A percentile compares a stretch with the other conserved stretches of the same genome.
These are phyloP conservation scores for Gonium pectorale DNA, from an alignment of 139 green algal genomes.

Conservation along the genomic window DNA sequence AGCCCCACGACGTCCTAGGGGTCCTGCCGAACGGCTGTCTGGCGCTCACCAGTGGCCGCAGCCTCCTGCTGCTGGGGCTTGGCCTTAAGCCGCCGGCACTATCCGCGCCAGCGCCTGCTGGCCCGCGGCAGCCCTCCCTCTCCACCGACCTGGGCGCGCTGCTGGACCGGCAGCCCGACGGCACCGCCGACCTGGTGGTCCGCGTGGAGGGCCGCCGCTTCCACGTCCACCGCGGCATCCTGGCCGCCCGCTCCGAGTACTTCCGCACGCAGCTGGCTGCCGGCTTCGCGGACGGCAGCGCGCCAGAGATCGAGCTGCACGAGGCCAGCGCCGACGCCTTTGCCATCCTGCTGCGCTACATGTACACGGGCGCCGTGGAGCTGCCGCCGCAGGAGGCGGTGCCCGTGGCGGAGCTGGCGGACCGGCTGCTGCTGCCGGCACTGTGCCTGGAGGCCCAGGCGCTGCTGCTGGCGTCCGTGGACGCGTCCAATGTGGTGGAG, in stretches of 20 bases:
- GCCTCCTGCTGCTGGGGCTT: background rate
- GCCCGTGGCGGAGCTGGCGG: conserved; percentile 5
- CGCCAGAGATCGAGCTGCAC: background rate
- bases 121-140: background rate
- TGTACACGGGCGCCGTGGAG: background rate
- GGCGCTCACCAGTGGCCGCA: background rate
- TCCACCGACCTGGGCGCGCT: background rate
- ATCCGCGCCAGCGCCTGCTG: background rate
- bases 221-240: conserved; percentile 2
- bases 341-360: background rate
- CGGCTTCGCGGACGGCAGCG: background rate
- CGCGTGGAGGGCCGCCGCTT: background rate
- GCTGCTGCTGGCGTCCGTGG: background rate
- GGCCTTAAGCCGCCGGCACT: background rate
- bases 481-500: background rate
- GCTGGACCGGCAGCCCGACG: conserved; percentile 23
- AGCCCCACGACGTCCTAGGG: no score
- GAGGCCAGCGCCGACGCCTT: conserved; percentile 12
- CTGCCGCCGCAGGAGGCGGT: background rate
- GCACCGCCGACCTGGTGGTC: background rate
- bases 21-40: conserved; percentile 3
- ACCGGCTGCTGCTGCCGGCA: conserved; percentile 7
- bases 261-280: background rate
- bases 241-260: conserved; percentile 2
- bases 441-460: background rate